Evolutionary conservation across 495 filamentous ascomycete genomes (phyloP), one percentile per base, ranked within the genome.

Genomic region (Clohesyomyces aquaticus): DNA sequence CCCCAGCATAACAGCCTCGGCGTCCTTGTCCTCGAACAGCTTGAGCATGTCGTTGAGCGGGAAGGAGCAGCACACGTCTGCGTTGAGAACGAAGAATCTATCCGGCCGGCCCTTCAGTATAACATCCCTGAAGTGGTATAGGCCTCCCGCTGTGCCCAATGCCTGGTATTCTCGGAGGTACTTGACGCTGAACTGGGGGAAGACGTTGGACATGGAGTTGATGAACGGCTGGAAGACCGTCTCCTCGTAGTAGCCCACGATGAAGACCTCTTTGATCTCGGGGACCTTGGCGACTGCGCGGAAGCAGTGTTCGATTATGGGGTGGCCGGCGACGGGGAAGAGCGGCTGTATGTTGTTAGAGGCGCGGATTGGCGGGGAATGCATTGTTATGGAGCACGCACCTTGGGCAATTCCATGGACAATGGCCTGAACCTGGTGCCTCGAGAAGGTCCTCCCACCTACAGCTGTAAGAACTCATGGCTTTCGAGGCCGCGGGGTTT

Each of bases 221-320:
- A 98, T 96, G 81, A 97, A 98, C 72, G 96, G 91, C 62, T 92
- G 90, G 82, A 98, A 97, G 63, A 98, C 89, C 55, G 85, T 81
- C 77, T 99, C 94, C 66, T 99, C 94, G 77, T 98, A 99, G 83
- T 99, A 99, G 72, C 94, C 94, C 72, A 99, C 93, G 71, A 99
- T 83, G 79, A 93, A 89, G 61, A 99, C 95, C 76, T 99, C 94
- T 67, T 91, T 89, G 74, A 99, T 95, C 65, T 87, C 87, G 69
- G 91, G 88, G 60, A 97, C 90, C 75, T 94, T 96, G 57, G 89
- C 85, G 66, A 98, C 85, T 73, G 95, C 93, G 71, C 86, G 90
- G 73, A 99, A 84, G 80, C 91, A 95, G 81, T 99, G 94, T 84
- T 91, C 90, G 79, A 99, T 89, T 79, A 99, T 97, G 63, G 94